Evolutionary conservation across 352 stramenopile genomes (phyloP), one percentile per base, ranked within the genome.

Genomic region (Phytophthora vignae): DNA sequence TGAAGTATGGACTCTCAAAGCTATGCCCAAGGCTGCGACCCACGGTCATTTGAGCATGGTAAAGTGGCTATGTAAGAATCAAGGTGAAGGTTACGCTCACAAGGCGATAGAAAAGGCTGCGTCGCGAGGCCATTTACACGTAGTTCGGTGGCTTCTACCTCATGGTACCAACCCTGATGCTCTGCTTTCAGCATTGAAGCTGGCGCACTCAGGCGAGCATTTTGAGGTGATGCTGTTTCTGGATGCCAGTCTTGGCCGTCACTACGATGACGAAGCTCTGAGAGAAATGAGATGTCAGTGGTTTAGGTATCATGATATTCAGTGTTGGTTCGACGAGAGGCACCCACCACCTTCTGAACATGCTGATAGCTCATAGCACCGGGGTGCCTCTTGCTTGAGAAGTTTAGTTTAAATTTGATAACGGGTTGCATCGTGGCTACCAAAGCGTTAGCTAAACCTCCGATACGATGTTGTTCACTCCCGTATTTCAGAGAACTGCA

Each of bases 171-270:
- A 53, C 14, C 3, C 46, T 15, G 25, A 27, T 2, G 46, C 9
- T 3, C n/a, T 53, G 1, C 17, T 25, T 17, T 53, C 46, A n/a
- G 46, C 46, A 27, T 29, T 53, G 46, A 27, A 53, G 46, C 46
- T 53, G 46, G 46, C 46, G 46, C 19, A 15, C 25, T 22, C 17
- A 6, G 14, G 46, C 4, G 46, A 53, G 12, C 19, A 53, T 27
- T 53, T 53, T 27, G 17, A 53, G 19, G 46, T 53, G 46, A 53
- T 53, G 17, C 25, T 53, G 12, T 19, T 53, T 53, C 19, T 53
- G 3, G 46, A 53, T 29, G 19, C 17, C 46, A 19, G 29, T 10
- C 46, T 53, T 12, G 17, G 8, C 46, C 27, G 9, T 53, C n/a
- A 53, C 17, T 27, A 53, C 46, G 46, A 53, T 8, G 46, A 7